These are phyloP conservation scores for Microdochium trichocladiopsis DNA, from an alignment of 2,329 filamentous ascomycete species.

Conservation along the genomic window DNA sequence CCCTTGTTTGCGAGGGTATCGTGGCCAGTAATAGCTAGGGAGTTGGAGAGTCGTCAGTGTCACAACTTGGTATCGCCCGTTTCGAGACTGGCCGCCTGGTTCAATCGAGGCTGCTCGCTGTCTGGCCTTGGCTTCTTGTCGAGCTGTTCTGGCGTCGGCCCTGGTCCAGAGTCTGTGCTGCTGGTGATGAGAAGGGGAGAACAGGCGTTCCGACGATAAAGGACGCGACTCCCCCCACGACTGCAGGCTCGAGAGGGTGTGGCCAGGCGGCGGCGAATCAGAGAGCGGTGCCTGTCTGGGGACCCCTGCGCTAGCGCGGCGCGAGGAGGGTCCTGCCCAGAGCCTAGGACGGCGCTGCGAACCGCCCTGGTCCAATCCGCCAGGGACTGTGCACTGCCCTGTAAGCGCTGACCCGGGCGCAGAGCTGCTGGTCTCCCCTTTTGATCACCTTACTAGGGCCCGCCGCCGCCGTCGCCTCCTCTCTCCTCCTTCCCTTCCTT, in stretches of 20 bases:
- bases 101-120: too few species aligned
- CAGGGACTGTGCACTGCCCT: not conserved
- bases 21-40: not conserved
- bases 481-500: slow-evolving; percentile 19
- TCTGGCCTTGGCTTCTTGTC: too few species aligned
- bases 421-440: not conserved
- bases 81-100: too few species aligned
- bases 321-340: not conserved
- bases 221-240: too few species aligned
- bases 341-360: not conserved
- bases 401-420: not conserved
- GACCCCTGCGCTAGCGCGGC: not conserved
- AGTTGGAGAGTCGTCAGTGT: too few species aligned
- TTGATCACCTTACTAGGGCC: slow-evolving; percentile 11
- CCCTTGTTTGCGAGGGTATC: not conserved
- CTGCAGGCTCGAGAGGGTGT: not conserved
- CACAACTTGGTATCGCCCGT: too few species aligned
- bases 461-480: slow-evolving; percentile 10
- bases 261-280: slow-evolving; percentile 11
- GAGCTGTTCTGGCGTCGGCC: too few species aligned
- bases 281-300: slow-evolving; percentile 13
- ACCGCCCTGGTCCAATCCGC: not conserved
- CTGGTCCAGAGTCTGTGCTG: too few species aligned
- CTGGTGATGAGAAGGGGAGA: too few species aligned
- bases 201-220: too few species aligned